Conservation (phyloP, 2,329 filamentous ascomycete species). For the Epicoccum nigrum region DNA sequence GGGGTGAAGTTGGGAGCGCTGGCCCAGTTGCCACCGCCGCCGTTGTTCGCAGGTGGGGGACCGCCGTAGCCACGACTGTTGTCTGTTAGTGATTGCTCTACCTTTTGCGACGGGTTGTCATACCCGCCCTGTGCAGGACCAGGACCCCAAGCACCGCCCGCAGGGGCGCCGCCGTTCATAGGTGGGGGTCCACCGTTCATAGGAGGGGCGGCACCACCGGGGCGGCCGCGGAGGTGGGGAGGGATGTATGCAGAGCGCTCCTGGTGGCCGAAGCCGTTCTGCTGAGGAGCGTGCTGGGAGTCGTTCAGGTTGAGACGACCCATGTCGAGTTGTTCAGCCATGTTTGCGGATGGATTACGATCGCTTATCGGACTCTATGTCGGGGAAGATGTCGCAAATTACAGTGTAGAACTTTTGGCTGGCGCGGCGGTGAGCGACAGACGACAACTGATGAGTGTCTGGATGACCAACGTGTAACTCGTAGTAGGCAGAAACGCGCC, state of each 20-base stretch:
- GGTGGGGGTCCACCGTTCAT: constrained; percentile 50
- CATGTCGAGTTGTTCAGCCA: constrained; percentile 75
- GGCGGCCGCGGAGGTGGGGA: constrained; percentile 72
- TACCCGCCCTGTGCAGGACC: constrained; percentile 25
- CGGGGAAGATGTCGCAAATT: constrained; percentile 21
- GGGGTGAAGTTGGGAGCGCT: constrained; percentile 65
- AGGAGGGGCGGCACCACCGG: constrained; percentile 40
- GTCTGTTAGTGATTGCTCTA: constrained; percentile 24
- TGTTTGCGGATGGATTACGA: constrained; percentile 32
- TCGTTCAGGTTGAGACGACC: constrained; percentile 73
- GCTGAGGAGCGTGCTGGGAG: constrained; percentile 62
- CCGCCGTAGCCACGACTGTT: constrained; percentile 41
- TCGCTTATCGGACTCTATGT: constrained; percentile 15
- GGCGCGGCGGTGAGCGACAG: constrained; percentile 41
- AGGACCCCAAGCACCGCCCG: constrained; percentile 65
- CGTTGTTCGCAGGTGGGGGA: constrained; percentile 55
- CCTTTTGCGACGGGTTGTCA: constrained; percentile 18
- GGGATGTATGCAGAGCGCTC: constrained; percentile 80
- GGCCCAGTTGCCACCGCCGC: constrained; percentile 62
- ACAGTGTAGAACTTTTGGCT: constrained; percentile 30
- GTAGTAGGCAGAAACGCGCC: constrained; percentile 48
- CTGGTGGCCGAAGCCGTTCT: constrained; percentile 54
- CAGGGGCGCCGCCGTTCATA: constrained; percentile 63
- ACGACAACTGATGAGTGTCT: constrained; percentile 31
- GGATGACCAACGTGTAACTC: constrained; percentile 41